Conservation (phyloP, 768 basidiomycete species). For the Solioccasus polychromus region DNA sequence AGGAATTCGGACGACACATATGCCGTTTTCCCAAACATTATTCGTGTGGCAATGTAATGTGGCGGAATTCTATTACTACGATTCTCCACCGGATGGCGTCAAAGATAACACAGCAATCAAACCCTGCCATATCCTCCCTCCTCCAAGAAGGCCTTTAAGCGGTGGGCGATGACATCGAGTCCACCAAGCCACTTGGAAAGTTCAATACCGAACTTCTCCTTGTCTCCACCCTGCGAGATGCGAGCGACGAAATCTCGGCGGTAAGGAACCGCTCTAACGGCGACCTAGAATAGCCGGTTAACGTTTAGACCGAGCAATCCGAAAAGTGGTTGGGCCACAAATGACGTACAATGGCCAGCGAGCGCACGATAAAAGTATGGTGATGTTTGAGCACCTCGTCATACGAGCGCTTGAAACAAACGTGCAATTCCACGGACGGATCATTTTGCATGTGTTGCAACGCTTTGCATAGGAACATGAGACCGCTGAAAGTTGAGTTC, state of each 20-base stretch:
- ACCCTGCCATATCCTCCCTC: conserved; percentile 58
- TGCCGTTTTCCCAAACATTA: conserved; percentile 1
- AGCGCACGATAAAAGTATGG: conserved; percentile 64
- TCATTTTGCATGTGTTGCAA: conserved; percentile 64
- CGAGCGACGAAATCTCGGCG: conserved; percentile 62
- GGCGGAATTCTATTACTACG: conserved; percentile 18
- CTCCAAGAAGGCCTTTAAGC: conserved; percentile 52
- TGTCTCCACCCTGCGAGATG: conserved; percentile 61
- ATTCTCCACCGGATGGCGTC: conserved; percentile 19
- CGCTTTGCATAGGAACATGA: conserved; percentile 65
- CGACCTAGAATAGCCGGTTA: conserved; percentile 39
- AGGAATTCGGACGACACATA: too few relatives aligned
- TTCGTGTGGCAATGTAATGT: background rate
- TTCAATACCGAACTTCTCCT: conserved; percentile 56
- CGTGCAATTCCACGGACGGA: conserved; percentile 49
- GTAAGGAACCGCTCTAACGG: conserved; percentile 59
- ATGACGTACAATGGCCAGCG: conserved; percentile 35
- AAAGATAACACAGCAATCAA: conserved; percentile 22
- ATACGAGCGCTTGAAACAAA: conserved; percentile 71
- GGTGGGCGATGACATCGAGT: conserved; percentile 53
- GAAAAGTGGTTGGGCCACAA: background rate
- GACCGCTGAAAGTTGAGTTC: conserved; percentile 45
- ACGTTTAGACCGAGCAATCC: background rate
- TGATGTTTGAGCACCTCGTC: conserved; percentile 65
- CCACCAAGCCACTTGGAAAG: conserved; percentile 61